Conservation (phyloP, 805 yeast genomes). For the Zygotorulaspora florentina region DNA sequence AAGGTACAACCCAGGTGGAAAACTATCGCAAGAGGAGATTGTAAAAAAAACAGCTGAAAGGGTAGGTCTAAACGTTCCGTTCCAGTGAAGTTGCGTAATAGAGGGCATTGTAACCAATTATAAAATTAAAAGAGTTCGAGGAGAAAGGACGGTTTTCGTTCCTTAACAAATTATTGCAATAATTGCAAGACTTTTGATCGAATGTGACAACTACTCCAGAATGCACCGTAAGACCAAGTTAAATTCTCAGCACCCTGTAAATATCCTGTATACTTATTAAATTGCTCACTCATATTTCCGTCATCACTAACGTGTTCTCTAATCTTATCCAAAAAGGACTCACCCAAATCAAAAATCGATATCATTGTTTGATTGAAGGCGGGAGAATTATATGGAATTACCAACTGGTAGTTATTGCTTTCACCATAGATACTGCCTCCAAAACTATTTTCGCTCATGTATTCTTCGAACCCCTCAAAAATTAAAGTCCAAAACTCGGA, state of each 20-base stretch:
- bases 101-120: background rate
- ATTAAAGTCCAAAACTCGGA: constrained; percentile 28
- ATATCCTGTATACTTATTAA: constrained; percentile 72
- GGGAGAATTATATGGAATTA: constrained; percentile 31
- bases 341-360: constrained; percentile 53
- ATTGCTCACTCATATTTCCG: constrained; percentile 86
- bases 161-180: background rate
- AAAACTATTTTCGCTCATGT: constrained; percentile 2
- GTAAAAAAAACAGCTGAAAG: constrained; percentile 75
- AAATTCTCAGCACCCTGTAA: constrained; percentile 84
- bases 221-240: constrained; percentile 88
- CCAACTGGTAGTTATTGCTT: constrained; percentile 14
- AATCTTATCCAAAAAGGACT: constrained; percentile 58
- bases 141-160: background rate
- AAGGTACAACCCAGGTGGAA: constrained; percentile 76
- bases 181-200: constrained; percentile 35
- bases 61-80: constrained; percentile 78
- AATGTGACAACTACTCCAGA: constrained; percentile 66
- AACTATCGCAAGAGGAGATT: constrained; percentile 71
- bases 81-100: constrained; percentile 19
- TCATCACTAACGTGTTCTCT: constrained; percentile 54
- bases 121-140: background rate
- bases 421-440: background rate
- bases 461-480: constrained; percentile 14
- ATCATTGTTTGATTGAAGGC: constrained; percentile 46